phyloP scores from a whole-genome alignment of 768 basidiomycete genomes.

The Butyriboletus loyo region DNA sequence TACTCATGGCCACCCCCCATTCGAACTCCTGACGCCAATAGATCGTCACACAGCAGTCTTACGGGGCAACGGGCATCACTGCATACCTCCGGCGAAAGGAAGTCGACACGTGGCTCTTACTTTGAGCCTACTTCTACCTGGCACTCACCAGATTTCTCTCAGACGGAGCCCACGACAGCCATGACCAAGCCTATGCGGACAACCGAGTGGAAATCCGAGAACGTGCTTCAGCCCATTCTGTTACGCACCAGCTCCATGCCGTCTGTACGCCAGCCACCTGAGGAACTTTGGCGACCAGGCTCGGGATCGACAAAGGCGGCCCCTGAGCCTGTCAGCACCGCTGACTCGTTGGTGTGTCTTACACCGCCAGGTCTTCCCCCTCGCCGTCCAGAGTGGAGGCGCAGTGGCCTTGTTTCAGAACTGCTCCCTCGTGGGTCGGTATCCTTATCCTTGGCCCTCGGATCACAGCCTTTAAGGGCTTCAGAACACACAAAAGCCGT shows the following conservation, averaged over 20 bases:
- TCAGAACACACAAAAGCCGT: conserved; percentile 21
- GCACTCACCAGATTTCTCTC: conserved; percentile 1
- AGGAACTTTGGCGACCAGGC: conserved; percentile 20
- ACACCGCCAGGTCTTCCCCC: conserved; percentile 24
- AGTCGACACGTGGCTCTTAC: conserved; percentile 7
- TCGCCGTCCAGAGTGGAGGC: conserved; percentile 7
- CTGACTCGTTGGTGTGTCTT: neutral
- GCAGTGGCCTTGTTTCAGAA: conserved; percentile 4
- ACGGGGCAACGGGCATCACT: conserved; percentile 5
- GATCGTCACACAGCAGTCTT: conserved; percentile 1
- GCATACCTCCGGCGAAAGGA: conserved; percentile 9
- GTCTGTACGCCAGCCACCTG: conserved; percentile 16
- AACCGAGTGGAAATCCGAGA: conserved; percentile 20
- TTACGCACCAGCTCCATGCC: conserved; percentile 14
- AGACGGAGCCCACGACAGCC: neutral
- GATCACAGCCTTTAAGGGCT: conserved; percentile 24
- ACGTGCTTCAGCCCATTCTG: conserved; percentile 15
- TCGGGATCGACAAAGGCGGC: conserved; percentile 3
- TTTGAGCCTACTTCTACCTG: conserved; percentile 11
- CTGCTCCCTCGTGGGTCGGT: conserved; percentile 8
- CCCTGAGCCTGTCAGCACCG: neutral
- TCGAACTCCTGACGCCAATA: neutral
- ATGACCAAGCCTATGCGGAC: conserved; percentile 4
- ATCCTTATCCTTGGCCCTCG: conserved; percentile 24
- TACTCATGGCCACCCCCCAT: conserved; percentile 26